These are phyloP conservation scores for Camellia granthamiana DNA, from an alignment of 148 eudicot species.

Conservation along the genomic window DNA sequence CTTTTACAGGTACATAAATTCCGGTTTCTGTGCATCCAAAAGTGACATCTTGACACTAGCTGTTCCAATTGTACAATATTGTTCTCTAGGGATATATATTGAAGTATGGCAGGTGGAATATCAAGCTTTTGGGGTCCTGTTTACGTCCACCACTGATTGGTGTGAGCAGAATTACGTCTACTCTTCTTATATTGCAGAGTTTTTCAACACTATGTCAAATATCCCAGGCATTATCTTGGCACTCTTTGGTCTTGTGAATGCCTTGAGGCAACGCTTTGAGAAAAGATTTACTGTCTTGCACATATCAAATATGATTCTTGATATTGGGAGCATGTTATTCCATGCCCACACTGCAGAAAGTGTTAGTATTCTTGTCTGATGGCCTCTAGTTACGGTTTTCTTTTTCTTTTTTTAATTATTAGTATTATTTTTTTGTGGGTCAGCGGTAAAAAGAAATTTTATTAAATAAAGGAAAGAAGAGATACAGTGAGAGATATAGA, in stretches of 20 bases:
- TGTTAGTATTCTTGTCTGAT: constrained; percentile 44
- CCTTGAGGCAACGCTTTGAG: constrained; percentile 72
- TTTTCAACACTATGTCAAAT: constrained; percentile 76
- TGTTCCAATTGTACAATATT: neutral
- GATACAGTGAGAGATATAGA: no score
- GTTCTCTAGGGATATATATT: constrained; percentile 2
- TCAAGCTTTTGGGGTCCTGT: constrained; percentile 93
- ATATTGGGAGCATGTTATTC: constrained; percentile 75
- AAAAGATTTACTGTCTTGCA: constrained; percentile 82
- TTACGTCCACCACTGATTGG: constrained; percentile 73
- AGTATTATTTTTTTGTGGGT: no score
- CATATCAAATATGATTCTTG: constrained; percentile 73
- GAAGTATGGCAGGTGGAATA: constrained; percentile 59
- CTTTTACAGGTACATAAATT: constrained; percentile 1
- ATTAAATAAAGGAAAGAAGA: no score
- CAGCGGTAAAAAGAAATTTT: no score
- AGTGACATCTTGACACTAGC: constrained; percentile 1
- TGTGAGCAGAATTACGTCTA: constrained; percentile 71
- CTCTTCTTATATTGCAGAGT: constrained; percentile 78
- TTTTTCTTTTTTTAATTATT: no score
- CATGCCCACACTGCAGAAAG: constrained; percentile 76
- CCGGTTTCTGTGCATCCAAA: neutral
- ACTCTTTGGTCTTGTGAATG: constrained; percentile 69
- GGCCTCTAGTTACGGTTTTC: neutral
- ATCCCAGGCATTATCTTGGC: constrained; percentile 65